Evolutionary conservation across 345 rosid genomes (phyloP).

Genomic region (Streptanthus diversifolius): DNA sequence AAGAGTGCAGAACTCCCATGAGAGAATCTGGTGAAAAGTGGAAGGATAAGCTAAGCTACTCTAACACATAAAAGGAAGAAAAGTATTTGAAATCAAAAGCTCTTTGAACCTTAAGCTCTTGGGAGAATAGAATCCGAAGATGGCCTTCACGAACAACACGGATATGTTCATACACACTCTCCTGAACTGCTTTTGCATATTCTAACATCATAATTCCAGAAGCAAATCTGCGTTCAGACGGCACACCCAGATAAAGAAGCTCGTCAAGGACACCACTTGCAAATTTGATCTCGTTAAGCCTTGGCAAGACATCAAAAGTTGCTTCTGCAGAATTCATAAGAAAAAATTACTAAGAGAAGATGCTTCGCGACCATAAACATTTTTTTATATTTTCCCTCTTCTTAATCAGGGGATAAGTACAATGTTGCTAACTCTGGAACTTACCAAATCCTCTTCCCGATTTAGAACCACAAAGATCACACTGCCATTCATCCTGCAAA

Average conservation of each 20-base stretch:
- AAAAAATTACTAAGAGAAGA: slow-evolving; percentile 3
- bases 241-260: slow-evolving; percentile 84
- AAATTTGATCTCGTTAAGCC: slow-evolving; percentile 94
- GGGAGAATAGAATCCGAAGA: slow-evolving; percentile 82
- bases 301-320: slow-evolving; percentile 89
- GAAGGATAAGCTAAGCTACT: slow-evolving; percentile 11
- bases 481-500: slow-evolving; percentile 94
- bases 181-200: slow-evolving; percentile 90
- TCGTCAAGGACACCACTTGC: slow-evolving; percentile 96
- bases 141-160: slow-evolving; percentile 98
- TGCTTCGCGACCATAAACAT: background rate
- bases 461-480: slow-evolving; percentile 84
- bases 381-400: background rate
- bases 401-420: background rate
- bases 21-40: slow-evolving; percentile 56
- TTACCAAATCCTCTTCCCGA: slow-evolving; percentile 99
- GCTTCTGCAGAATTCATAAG: slow-evolving; percentile 60
- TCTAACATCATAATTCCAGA: slow-evolving; percentile 84
- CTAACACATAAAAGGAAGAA: background rate
- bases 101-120: slow-evolving; percentile 72
- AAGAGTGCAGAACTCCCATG: slow-evolving; percentile 97
- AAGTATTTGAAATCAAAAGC: slow-evolving; percentile 2
- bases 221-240: slow-evolving; percentile 69
- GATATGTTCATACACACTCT: slow-evolving; percentile 93
- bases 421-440: slow-evolving; percentile 19